Evolutionary conservation across 352 stramenopile species (phyloP), one percentile per base, ranked within the genome.

Genomic region (Globisporangium apiculatum): DNA sequence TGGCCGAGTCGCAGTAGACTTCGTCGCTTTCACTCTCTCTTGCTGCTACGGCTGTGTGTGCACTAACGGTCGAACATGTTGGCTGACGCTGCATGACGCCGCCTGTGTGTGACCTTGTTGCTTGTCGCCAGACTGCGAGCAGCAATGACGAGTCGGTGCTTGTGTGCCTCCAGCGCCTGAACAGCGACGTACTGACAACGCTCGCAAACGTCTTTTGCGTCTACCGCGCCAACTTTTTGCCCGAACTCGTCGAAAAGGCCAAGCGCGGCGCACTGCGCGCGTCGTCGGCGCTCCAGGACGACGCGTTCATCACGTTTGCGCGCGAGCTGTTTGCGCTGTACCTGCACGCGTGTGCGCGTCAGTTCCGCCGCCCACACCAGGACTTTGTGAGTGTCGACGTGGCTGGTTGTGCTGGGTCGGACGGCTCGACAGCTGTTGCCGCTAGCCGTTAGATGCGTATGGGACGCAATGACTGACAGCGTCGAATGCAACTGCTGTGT

Each of bases 311-410:
- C 18, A 74, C 69, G 48, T 92, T 92, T 60, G 82, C 78, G 36
- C 84, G 79, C 52, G 82, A 91, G 12, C 54, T 79, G 6, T 89
- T 89, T 66, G 67, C 64, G 10, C 48, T 79, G 42, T 91, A 91
- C 51, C 45, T 86, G 48, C 50, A 43, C 3, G 75, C 74, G 15
- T 91, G 79, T 36, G 58, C 68, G 11, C 50, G 55, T 12, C 82
- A 89, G 48, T 84, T 91, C 43, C 72, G 68, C 17, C 79, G 82
- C 12, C 67, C 68, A 0, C 69, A 83, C 55, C 61, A 63, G 0
- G 73, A 92, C 37, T 88, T 87, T 68, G 79, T 90, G 66, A 71
- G 57, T 62, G 24, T 31, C 24, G 24, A 31, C 17, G 14, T 47
- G 11, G 17, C 42, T 42, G 11, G 4, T 42, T 46, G 10, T 24